phyloP scores from a whole-genome alignment of 2,329 filamentous ascomycete species.

The Alternaria hordeiaustralica region DNA sequence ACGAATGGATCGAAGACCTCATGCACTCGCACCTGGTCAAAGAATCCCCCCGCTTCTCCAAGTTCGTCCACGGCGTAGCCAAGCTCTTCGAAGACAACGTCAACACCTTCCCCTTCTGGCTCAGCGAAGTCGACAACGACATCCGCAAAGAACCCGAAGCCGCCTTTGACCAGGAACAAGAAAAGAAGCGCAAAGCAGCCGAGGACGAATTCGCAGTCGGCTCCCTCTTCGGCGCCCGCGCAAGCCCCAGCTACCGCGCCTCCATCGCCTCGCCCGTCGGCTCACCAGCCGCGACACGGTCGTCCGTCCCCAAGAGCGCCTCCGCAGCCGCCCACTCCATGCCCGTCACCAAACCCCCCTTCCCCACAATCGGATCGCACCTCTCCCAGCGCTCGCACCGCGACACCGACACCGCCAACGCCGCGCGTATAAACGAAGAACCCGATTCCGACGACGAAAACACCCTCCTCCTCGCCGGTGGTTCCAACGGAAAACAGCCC shows the following conservation, averaged over 20 bases:
- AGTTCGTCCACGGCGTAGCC: constrained; percentile 93
- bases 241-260: constrained; percentile 55
- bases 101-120: constrained; percentile 96
- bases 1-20: constrained; percentile 87
- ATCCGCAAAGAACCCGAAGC: constrained; percentile 91
- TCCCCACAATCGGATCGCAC: constrained; percentile 24
- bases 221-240: constrained; percentile 71
- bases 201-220: constrained; percentile 91
- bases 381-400: constrained; percentile 8
- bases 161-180: constrained; percentile 90
- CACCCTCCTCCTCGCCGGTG: constrained; percentile 25
- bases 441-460: constrained; percentile 57
- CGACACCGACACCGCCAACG: too few species aligned
- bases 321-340: constrained; percentile 28
- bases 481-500: constrained; percentile 51
- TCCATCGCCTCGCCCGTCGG: constrained; percentile 71
- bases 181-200: constrained; percentile 77
- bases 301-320: constrained; percentile 31
- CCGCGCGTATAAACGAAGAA: constrained; percentile 55
- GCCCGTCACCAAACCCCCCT: constrained; percentile 23
- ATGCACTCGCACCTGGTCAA: constrained; percentile 94
- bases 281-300: constrained; percentile 58
- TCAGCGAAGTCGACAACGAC: constrained; percentile 87
- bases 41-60: constrained; percentile 88
- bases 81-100: constrained; percentile 92